phyloP scores from a whole-genome alignment of 1,139 yeast species.

The Saccharomyces uvarum region DNA sequence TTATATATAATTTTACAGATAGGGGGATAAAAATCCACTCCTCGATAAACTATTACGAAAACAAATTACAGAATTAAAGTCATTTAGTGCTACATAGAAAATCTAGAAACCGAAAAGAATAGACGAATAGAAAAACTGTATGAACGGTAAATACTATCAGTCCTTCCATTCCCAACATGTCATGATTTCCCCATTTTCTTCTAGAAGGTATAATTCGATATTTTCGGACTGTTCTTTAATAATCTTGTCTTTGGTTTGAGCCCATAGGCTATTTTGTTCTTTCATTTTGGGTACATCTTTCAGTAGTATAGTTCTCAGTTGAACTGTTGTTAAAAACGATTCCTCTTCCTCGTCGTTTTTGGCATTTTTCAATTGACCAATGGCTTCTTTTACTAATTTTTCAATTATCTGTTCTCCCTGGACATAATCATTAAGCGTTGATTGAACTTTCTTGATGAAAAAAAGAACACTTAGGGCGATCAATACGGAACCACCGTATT shows the following conservation, averaged over 20 bases:
- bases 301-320: constrained; percentile 60
- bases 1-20: background rate
- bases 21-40: background rate
- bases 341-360: constrained; percentile 17
- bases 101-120: background rate
- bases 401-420: constrained; percentile 33
- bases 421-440: constrained; percentile 24
- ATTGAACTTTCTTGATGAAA: background rate
- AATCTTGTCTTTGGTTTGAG: constrained; percentile 44
- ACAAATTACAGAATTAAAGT: background rate
- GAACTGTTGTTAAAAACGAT: constrained; percentile 58
- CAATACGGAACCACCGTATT: constrained; percentile 33
- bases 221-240: constrained; percentile 41
- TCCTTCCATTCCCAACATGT: constrained; percentile 75
- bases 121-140: background rate
- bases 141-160: background rate
- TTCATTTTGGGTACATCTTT: constrained; percentile 35
- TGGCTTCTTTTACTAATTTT: constrained; percentile 33
- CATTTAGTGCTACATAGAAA: background rate
- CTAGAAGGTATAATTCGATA: constrained; percentile 33
- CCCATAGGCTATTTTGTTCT: constrained; percentile 53
- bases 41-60: background rate
- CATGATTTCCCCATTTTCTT: constrained; percentile 75
- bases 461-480: background rate
- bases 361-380: constrained; percentile 39